phyloP scores from a whole-genome alignment of 805 yeast genomes.

The Candida khao-thaluensis region DNA sequence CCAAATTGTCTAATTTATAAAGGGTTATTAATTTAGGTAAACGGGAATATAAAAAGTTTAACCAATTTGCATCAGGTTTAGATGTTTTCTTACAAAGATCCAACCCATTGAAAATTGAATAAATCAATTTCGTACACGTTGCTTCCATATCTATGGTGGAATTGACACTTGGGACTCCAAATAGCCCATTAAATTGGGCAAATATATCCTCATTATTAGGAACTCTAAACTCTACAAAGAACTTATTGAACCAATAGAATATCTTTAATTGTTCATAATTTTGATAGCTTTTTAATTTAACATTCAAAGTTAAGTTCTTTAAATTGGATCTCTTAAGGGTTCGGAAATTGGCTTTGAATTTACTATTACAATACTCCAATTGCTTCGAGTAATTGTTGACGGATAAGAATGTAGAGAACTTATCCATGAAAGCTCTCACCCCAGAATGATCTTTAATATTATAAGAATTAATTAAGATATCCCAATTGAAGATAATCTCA shows the following conservation, averaged over 20 bases:
- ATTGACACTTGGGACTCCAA: background rate
- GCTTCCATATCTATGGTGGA: conserved; percentile 4
- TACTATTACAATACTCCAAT: conserved; percentile 14
- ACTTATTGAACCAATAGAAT: conserved; percentile 13
- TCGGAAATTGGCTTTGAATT: conserved; percentile 8
- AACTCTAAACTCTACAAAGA: conserved; percentile 11
- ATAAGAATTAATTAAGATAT: conserved; percentile 7
- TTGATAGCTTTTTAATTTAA: conserved; percentile 13
- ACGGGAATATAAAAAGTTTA: conserved; percentile 31
- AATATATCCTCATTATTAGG: conserved; percentile 12
- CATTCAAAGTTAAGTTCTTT: conserved; percentile 13
- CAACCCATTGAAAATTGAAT: conserved; percentile 13
- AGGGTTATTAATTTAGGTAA: conserved; percentile 25
- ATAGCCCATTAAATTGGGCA: conserved; percentile 8
- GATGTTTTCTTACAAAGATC: conserved; percentile 13
- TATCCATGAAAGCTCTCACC: conserved; percentile 10
- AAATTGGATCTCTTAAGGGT: conserved; percentile 9
- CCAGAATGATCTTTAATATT: conserved; percentile 8
- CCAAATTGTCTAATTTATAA: conserved; percentile 18
- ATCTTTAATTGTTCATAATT: conserved; percentile 16
- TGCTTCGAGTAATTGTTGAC: conserved; percentile 13
- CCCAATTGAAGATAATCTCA: conserved; percentile 16
- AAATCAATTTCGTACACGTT: conserved; percentile 13
- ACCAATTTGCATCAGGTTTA: conserved; percentile 33
- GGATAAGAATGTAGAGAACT: conserved; percentile 10